Evolutionary conservation across 495 filamentous ascomycete genomes (phyloP).

Genomic region (Hyaloscypha finlandica): DNA sequence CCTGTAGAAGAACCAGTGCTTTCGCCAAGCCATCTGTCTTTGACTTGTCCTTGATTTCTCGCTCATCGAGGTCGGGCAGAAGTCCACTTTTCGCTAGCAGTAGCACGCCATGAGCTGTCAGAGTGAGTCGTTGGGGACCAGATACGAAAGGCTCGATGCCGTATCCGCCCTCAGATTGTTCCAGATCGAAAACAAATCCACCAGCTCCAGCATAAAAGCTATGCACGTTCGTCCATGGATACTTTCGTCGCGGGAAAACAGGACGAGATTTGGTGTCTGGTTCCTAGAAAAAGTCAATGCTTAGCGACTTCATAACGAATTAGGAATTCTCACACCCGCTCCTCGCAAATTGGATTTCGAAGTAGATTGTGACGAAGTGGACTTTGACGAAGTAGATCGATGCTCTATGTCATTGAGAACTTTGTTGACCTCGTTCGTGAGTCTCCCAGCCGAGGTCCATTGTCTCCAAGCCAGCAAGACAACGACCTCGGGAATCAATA

Average conservation of each 20-base stretch:
- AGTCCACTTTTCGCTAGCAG: neutral
- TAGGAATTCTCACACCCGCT: neutral
- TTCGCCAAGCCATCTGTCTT: slow-evolving; percentile 4
- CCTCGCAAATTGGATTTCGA: slow-evolving; percentile 1
- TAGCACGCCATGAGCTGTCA: neutral
- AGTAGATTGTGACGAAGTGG: too few species aligned
- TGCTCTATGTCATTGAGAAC: slow-evolving; percentile 4
- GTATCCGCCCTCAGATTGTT: neutral
- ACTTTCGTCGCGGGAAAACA: neutral
- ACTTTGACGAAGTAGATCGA: too few species aligned
- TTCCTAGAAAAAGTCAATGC: slow-evolving; percentile 1
- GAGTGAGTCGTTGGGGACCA: slow-evolving; percentile 5
- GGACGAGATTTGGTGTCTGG: neutral
- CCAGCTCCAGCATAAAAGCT: neutral
- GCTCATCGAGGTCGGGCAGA: slow-evolving; percentile 2
- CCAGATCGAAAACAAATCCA: slow-evolving; percentile 2
- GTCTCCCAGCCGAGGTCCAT: neutral
- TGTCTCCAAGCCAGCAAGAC: neutral
- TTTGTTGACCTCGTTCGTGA: slow-evolving; percentile 1
- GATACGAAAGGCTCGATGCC: neutral
- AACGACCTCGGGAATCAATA: slow-evolving; percentile 2
- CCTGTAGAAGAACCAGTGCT: neutral
- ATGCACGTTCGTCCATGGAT: neutral
- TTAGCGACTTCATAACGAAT: neutral
- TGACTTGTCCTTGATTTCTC: slow-evolving; percentile 2